Base-by-base conservation (phyloP, 345 rosid genomes). In the Corchorus olitorius region DNA sequence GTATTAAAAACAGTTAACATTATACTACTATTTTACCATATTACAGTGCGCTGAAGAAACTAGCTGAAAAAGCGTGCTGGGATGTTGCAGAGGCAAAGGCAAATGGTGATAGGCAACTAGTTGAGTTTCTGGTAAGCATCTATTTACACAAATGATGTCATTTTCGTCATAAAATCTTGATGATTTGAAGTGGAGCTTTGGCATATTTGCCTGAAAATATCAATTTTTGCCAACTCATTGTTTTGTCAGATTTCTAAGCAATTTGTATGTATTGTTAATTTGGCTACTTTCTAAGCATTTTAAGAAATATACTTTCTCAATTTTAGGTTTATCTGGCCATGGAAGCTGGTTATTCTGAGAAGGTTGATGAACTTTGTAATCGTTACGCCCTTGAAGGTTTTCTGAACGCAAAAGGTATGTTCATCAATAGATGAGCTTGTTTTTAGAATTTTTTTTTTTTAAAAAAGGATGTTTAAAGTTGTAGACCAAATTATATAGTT, bases 291-390 rank as follows among this genome's bases (percentile, higher is more conserved):
- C 39, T 62, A 15, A 19, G 17, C 39, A 19, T 65, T 15, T 43
- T 66, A 56, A 76, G 41, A n/a, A 49, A 7, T 55, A 6, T 8
- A 6, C 59, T 63, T 54, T 67, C 67, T 20, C 39, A 60, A 67
- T 83, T 70, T 72, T 71, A 96, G 99, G 97, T 96, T 78, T 88
- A 88, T 87, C 81, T 95, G 89, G 99, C 99, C 70, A 87, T 93
- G 99, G 98, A 96, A 90, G 97, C 99, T 80, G 96, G 99, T 65
- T 95, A 93, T 83, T 56, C 70, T 0, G 99, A 96, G 89, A 96
- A 96, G 85, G 98, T 96, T 79, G 92, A 89, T 81, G 98, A 96
- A 79, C 87, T 96, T 52, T 89, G 98, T 80, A 81, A 83, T 70
- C 88, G 89, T 46, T 91, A 92, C 86, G 89, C 90, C 68, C 97